A percentile compares a stretch with the other conserved stretches of the same genome.
phyloP scores from a whole-genome alignment of 257 asterid species.

The Salvia miltiorrhiza region DNA sequence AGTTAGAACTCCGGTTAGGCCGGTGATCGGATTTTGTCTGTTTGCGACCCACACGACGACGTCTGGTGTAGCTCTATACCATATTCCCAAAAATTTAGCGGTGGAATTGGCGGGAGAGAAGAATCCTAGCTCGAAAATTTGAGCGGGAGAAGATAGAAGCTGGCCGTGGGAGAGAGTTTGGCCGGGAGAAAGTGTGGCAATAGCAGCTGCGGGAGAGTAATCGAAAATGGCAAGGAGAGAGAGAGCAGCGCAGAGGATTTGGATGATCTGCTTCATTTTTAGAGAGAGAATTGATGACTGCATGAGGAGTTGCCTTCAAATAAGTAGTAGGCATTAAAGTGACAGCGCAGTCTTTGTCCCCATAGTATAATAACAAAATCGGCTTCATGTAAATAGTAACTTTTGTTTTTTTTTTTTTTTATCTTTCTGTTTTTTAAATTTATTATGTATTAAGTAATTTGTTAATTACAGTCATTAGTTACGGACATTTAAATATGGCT shows the following conservation, averaged over 20 bases:
- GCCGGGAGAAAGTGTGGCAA: neutral
- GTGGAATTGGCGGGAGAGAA: neutral
- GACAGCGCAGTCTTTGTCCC: too few species aligned
- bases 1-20: neutral
- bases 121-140: slow-evolving; percentile 15
- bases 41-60: slow-evolving; percentile 25
- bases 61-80: slow-evolving; percentile 18
- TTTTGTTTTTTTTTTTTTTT: too few species aligned
- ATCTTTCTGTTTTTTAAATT: too few species aligned
- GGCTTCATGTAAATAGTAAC: too few species aligned
- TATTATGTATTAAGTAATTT: too few species aligned
- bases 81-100: slow-evolving; percentile 6
- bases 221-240: neutral
- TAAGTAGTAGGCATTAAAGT: too few species aligned
- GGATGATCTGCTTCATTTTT: neutral
- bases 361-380: too few species aligned
- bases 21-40: slow-evolving; percentile 9
- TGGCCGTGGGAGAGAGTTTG: slow-evolving; percentile 11
- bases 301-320: too few species aligned
- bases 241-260: neutral
- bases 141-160: neutral
- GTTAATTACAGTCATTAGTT: too few species aligned
- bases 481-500: too few species aligned
- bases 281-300: too few species aligned
- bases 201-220: neutral